These are phyloP conservation scores for Malbranchea cinnamomea DNA, from an alignment of 2,329 filamentous ascomycete genomes.

Conservation along the genomic window DNA sequence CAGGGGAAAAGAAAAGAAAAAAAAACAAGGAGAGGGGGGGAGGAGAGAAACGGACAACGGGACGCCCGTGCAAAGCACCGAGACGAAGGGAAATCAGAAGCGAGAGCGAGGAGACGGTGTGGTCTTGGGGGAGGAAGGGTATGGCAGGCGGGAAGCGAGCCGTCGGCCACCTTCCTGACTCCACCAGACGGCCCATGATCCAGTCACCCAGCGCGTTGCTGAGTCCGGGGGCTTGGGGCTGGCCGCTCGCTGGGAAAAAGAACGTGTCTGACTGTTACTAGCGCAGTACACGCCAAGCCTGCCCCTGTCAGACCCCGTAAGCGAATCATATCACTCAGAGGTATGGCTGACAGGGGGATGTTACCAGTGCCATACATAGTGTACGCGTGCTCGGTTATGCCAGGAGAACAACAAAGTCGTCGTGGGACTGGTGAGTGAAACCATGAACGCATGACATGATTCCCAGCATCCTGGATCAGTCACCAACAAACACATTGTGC, in stretches of 20 bases:
- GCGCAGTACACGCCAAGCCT: not conserved
- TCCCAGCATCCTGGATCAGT: too few species aligned
- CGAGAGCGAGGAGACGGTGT: not conserved
- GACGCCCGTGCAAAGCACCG: not conserved
- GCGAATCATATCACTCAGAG: too few species aligned
- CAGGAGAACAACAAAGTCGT: too few species aligned
- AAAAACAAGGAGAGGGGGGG: not conserved
- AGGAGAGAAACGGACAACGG: not conserved
- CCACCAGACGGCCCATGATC: conserved; percentile 1
- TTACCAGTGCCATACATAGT: too few species aligned
- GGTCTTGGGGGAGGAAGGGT: not conserved
- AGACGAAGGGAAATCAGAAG: conserved; percentile 1
- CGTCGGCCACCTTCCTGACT: not conserved
- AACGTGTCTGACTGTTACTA: conserved; percentile 1
- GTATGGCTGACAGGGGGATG: too few species aligned
- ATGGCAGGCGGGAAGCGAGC: not conserved
- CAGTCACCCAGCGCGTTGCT: too few species aligned
- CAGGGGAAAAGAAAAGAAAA: not conserved
- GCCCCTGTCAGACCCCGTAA: too few species aligned
- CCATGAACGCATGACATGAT: too few species aligned
- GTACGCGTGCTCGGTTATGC: too few species aligned
- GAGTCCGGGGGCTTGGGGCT: conserved; percentile 4
- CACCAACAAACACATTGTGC: too few species aligned
- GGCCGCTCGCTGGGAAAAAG: not conserved
- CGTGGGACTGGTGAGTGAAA: too few species aligned